These are phyloP conservation scores for Olyra latifolia DNA, from an alignment of 176 grass and related monocot genomes.

Conservation along the genomic window DNA sequence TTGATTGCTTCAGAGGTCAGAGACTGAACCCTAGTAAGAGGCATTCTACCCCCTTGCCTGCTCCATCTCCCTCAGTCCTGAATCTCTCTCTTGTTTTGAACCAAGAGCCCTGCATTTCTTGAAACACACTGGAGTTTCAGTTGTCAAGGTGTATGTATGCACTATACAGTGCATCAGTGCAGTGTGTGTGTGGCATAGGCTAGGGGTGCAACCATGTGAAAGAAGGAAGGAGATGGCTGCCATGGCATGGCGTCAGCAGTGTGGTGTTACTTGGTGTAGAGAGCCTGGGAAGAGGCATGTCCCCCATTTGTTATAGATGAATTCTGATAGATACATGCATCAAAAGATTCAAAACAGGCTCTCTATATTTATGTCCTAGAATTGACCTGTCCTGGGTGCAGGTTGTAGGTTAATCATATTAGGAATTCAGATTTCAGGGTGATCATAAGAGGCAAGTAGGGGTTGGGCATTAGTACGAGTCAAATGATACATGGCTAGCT, in stretches of 20 bases:
- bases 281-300: not conserved
- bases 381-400: not conserved
- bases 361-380: not conserved
- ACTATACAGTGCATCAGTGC: too few relatives aligned
- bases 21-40: not conserved
- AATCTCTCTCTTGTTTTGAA: not conserved
- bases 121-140: not conserved
- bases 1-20: not conserved
- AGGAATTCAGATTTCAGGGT: not conserved
- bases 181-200: too few relatives aligned
- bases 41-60: not conserved
- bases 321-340: not conserved
- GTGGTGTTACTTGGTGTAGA: not conserved
- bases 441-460: not conserved
- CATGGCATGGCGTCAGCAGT: not conserved
- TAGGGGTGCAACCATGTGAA: not conserved
- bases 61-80: not conserved
- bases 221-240: not conserved
- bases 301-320: not conserved
- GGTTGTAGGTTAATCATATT: not conserved
- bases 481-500: not conserved
- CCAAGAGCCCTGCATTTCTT: not conserved
- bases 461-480: not conserved
- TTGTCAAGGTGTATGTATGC: not conserved
- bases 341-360: not conserved